Evolutionary conservation across 2,329 filamentous ascomycete genomes (phyloP).

Genomic region (Elsinoe arachidis): DNA sequence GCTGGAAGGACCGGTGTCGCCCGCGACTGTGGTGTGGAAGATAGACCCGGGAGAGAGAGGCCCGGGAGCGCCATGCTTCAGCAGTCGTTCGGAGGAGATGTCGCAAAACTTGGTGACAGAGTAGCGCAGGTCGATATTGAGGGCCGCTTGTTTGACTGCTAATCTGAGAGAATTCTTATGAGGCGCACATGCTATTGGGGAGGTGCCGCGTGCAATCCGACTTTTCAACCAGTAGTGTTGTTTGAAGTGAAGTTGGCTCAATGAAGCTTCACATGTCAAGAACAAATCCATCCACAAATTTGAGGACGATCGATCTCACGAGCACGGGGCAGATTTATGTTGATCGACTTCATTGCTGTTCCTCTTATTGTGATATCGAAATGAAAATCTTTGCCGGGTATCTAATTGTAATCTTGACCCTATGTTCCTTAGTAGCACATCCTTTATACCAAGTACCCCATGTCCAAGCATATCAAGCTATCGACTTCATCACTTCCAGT

Average conservation of each 20-base stretch:
- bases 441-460: neutral
- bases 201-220: no score
- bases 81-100: slow-evolving; percentile 22
- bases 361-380: neutral
- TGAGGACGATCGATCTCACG: neutral
- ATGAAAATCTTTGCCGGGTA: neutral
- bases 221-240: neutral
- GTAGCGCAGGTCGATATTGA: no score
- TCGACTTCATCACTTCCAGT: slow-evolving; percentile 59
- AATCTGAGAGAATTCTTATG: neutral
- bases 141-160: no score
- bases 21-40: slow-evolving; percentile 21
- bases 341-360: no score
- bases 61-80: no score
- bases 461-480: slow-evolving; percentile 29
- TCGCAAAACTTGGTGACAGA: neutral
- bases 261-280: neutral
- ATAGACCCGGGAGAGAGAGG: slow-evolving; percentile 35
- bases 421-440: no score
- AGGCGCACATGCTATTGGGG: no score
- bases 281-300: neutral
- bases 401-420: neutral
- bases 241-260: neutral
- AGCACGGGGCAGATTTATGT: no score
- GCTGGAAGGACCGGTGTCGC: slow-evolving; percentile 21